A percentile compares a stretch with the other conserved stretches of the same genome.
These are phyloP conservation scores for Rutstroemia sp. DNA, from an alignment of 2,329 filamentous ascomycete genomes.

Conservation along the genomic window DNA sequence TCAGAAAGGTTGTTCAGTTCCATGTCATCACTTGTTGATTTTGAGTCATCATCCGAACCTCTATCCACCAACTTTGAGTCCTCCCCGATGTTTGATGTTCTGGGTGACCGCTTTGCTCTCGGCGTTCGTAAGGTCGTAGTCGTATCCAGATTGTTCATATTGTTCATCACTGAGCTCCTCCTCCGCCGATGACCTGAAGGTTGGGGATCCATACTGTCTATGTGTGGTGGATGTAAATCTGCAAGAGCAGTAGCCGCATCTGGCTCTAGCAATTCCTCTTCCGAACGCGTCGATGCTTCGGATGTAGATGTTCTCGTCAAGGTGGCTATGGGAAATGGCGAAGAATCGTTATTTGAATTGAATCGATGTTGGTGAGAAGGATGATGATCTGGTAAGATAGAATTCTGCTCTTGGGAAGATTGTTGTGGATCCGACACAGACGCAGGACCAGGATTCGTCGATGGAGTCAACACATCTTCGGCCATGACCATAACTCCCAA, in stretches of 20 bases:
- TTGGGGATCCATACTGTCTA: constrained; percentile 19
- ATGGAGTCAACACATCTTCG: background rate
- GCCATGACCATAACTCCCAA: background rate
- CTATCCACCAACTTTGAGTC: constrained; percentile 16
- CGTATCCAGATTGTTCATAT: constrained; percentile 22
- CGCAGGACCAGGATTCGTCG: background rate
- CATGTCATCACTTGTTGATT: constrained; percentile 40
- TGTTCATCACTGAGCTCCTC: constrained; percentile 27
- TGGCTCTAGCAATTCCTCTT: constrained; percentile 15
- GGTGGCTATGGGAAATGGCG: constrained; percentile 11
- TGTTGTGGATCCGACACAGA: background rate
- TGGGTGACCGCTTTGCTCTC: constrained; percentile 12
- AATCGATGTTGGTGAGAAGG: background rate
- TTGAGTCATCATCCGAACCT: constrained; percentile 23
- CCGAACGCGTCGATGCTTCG: constrained; percentile 11
- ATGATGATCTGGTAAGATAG: background rate
- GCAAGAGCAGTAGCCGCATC: constrained; percentile 21
- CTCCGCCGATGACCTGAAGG: constrained; percentile 27
- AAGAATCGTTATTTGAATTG: background rate
- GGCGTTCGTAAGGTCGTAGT: constrained; percentile 6
- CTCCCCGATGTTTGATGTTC: constrained; percentile 15
- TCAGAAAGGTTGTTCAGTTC: constrained; percentile 52
- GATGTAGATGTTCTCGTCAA: constrained; percentile 14
- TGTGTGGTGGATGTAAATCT: constrained; percentile 14
- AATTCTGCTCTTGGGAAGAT: background rate